These are phyloP conservation scores for Musa balbisiana DNA, from an alignment of 202 grass and related monocot species.

Conservation along the genomic window DNA sequence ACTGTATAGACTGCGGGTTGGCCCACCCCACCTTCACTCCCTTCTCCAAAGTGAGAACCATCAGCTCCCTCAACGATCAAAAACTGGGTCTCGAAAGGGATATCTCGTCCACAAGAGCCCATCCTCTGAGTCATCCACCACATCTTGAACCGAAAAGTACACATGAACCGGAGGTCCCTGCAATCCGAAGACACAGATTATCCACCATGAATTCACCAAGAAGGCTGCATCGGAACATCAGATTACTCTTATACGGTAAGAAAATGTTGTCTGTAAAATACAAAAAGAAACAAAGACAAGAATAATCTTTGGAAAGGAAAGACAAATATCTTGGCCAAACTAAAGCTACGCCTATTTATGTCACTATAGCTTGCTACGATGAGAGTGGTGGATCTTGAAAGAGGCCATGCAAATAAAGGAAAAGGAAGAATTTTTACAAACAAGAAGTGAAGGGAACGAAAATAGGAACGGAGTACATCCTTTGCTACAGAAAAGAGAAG, in stretches of 20 bases:
- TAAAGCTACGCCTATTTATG: no score
- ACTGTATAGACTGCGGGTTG: conserved; percentile 41
- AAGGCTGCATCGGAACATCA: not conserved
- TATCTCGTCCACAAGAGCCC: conserved; percentile 49
- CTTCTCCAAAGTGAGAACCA: not conserved
- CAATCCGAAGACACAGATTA: not conserved
- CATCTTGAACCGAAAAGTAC: conserved; percentile 83
- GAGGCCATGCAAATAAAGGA: no score
- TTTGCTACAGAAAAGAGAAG: not conserved
- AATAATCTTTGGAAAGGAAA: no score
- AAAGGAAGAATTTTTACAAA: not conserved
- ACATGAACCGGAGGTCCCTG: conserved; percentile 61
- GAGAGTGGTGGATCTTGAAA: no score
- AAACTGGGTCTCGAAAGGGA: conserved; percentile 79
- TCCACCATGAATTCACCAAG: not conserved
- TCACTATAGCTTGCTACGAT: no score
- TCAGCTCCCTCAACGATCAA: conserved; percentile 44
- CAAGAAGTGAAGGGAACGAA: not conserved
- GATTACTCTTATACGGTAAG: not conserved
- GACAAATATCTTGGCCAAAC: no score
- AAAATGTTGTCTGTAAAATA: no score
- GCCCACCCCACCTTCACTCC: conserved; percentile 8
- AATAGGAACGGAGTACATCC: not conserved
- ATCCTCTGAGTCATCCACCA: conserved; percentile 96
- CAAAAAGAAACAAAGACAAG: no score